Percentiles rank a stretch among this genome's conserved stretches.
Evolutionary conservation across 1,284 basidiomycete genomes (phyloP).

Genomic region (Malassezia yamatoensis): DNA sequence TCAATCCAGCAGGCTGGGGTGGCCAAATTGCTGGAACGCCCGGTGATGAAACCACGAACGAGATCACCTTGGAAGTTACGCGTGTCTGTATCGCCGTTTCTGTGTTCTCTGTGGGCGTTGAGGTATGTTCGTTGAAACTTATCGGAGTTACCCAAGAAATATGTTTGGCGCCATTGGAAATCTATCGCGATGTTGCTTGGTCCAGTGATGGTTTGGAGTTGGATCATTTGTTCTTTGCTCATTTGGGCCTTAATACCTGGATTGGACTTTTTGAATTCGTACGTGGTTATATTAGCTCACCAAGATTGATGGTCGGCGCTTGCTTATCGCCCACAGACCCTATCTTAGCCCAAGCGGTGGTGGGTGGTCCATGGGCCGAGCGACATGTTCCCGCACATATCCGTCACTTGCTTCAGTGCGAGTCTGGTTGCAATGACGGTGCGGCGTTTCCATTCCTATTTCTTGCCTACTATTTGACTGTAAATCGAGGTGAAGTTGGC

Average conservation of each 20-base stretch:
- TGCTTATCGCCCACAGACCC: conserved; percentile 96
- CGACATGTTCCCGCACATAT: conserved; percentile 95
- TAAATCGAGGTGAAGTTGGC: conserved; percentile 59
- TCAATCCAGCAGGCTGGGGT: conserved; percentile 77
- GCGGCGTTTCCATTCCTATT: conserved; percentile 88
- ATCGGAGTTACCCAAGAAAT: conserved; percentile 49
- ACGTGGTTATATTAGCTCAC: conserved; percentile 10
- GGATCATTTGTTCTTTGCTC: conserved; percentile 63
- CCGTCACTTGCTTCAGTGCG: conserved; percentile 79
- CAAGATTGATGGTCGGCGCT: conserved; percentile 68
- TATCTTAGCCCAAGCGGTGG: conserved; percentile 56
- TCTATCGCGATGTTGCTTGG: conserved; percentile 74
- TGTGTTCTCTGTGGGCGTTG: conserved; percentile 92
- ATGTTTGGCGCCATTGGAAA: conserved; percentile 81
- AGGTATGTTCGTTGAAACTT: conserved; percentile 11
- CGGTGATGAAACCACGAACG: conserved; percentile 60
- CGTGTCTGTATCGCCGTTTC: conserved; percentile 92
- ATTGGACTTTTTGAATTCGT: conserved; percentile 30
- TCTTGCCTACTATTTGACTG: conserved; percentile 76
- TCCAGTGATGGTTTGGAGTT: conserved; percentile 79
- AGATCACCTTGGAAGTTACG: conserved; percentile 63
- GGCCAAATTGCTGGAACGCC: conserved; percentile 52
- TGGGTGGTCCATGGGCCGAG: conserved; percentile 95
- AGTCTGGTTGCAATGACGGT: conserved; percentile 68
- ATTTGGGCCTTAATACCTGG: conserved; percentile 38